Percentiles rank a stretch among this genome's conserved stretches.
Conservation (phyloP, 2,329 filamentous ascomycete species). For the Calonectria crousiana region DNA sequence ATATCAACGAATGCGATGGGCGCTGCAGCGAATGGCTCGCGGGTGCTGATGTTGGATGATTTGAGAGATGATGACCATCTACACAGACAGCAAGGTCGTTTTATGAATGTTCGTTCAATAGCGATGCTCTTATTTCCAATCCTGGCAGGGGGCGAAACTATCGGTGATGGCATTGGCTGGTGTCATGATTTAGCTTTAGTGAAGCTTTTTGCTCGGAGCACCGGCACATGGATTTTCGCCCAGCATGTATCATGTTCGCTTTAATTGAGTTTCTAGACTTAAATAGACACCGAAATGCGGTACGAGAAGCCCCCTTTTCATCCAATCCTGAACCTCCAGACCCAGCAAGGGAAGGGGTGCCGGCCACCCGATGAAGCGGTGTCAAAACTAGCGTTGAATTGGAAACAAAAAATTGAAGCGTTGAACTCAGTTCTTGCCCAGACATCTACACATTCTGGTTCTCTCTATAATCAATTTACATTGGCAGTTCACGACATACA, state of each 20-base stretch:
- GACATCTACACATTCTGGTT: background rate
- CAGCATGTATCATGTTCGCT: background rate
- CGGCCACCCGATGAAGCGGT: background rate
- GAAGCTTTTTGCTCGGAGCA: background rate
- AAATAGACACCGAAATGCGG: background rate
- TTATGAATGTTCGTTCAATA: background rate
- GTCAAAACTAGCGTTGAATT: background rate
- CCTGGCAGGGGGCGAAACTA: background rate
- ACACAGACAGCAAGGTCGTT: background rate
- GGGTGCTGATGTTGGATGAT: background rate
- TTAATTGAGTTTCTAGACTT: background rate
- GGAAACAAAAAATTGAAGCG: background rate
- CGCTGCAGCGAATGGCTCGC: background rate
- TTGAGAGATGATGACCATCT: background rate
- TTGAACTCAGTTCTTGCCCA: background rate
- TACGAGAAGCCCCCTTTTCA: background rate
- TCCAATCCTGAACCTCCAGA: background rate
- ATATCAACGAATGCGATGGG: background rate
- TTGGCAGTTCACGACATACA: background rate
- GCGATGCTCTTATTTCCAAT: background rate
- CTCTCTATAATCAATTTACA: background rate
- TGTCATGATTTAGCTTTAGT: background rate
- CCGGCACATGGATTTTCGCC: background rate
- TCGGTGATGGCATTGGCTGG: background rate
- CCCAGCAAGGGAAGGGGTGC: background rate